Base-by-base conservation (phyloP, 2,329 filamentous ascomycete genomes). In the Fusarium miscanthi region DNA sequence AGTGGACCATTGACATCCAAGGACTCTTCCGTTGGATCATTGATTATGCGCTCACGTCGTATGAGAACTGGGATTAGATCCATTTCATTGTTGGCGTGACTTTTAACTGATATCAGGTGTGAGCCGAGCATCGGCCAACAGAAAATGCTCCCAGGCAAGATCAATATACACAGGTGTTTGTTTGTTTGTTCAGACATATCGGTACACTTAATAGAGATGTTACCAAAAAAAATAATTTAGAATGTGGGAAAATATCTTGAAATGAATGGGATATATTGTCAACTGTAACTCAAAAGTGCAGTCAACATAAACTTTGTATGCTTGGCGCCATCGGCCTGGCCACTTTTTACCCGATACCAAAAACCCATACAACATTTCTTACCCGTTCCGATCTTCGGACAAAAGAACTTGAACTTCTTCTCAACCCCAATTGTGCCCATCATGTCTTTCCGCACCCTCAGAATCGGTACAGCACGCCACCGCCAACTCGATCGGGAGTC, bases 401-500 rank as follows among this genome's bases (percentile, higher is more conserved):
- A 53, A 63, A 64, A 73, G 75, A 77, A 75, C 74, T 76, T 75
- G 57, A 66, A 41, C 70, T 69, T 66, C 64, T 59, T 59, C 60
- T 66, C 58, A 60, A 73, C 52, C 45, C 45, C 75, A 74, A 77
- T 75, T 77, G 68, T 64, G 69, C 63, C 72, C 74, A 79, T 62
- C 66, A 84, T 84, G 82, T 82, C 82, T 59, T 70, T 83, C 67
- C 83, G 82, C 74, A 84, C 82, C 37, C 81, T 84, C 52, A 80
- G 80, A 81, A 84, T 84, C 60, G 82, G 82, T 84, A 77, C 48
- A 66, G 40, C 25, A 25, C 27, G 27, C 30, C 33, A 35, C 25
- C 37, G 37, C 43, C 38, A 41, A 52, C 64, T 46, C 25, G 10
- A 52, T 19, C 51, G 16, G 38, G 48, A 23, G 10, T 33, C 23